Conservation (phyloP, 2,329 filamentous ascomycete species). For the Claviceps quebecensis region DNA sequence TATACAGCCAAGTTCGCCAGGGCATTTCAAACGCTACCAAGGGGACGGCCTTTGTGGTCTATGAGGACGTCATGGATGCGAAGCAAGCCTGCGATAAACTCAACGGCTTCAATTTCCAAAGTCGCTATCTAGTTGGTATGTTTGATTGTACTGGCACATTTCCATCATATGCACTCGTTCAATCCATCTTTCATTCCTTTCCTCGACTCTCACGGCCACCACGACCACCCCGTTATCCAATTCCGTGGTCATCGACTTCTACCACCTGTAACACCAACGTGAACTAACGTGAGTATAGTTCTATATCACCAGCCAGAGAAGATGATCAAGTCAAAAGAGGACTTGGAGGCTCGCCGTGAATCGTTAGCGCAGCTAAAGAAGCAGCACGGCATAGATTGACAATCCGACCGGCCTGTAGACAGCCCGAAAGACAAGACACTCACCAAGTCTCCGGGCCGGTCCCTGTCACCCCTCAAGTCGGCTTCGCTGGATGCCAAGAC, state of each 20-base stretch:
- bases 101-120: constrained; percentile 99
- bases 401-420: constrained; percentile 56
- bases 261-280: not conserved
- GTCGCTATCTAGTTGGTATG: constrained; percentile 93
- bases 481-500: constrained; percentile 27
- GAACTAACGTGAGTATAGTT: constrained; percentile 23
- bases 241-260: not conserved
- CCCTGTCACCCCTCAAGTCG: constrained; percentile 31
- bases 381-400: constrained; percentile 98
- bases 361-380: constrained; percentile 97
- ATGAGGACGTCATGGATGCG: constrained; percentile 97
- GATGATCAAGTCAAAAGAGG: constrained; percentile 74
- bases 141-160: not conserved
- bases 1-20: constrained; percentile 82
- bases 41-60: constrained; percentile 97
- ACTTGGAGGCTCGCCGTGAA: constrained; percentile 84
- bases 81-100: constrained; percentile 98
- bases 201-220: not conserved
- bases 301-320: constrained; percentile 53
- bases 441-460: constrained; percentile 47
- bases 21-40: constrained; percentile 96
- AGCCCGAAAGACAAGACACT: constrained; percentile 27
- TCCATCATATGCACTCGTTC: constrained; percentile 3
- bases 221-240: not conserved
- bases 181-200: not conserved